Evolutionary conservation across 1,139 yeast genomes (phyloP).

Genomic region (Kluyveromyces sp.): DNA sequence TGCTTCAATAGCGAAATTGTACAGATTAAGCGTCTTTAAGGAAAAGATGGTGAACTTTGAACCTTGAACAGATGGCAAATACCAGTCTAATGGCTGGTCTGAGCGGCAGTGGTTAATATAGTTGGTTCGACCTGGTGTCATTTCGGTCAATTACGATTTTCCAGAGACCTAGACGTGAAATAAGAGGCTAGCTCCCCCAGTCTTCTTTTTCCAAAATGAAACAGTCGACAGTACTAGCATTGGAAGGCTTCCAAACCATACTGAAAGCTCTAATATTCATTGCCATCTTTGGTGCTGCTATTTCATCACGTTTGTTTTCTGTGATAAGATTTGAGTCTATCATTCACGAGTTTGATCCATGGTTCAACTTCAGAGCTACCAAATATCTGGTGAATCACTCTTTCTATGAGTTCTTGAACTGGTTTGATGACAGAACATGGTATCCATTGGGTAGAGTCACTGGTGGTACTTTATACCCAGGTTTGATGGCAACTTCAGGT

Average conservation of each 20-base stretch:
- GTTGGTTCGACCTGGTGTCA: background rate
- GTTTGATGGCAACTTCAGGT: constrained; percentile 95
- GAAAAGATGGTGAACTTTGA: background rate
- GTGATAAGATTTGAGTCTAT: constrained; percentile 88
- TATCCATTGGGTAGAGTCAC: constrained; percentile 98
- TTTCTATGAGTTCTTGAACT: constrained; percentile 84
- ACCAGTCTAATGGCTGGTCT: background rate
- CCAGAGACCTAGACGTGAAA: background rate
- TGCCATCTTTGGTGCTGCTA: constrained; percentile 81
- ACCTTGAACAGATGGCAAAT: background rate
- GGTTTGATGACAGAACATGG: constrained; percentile 99
- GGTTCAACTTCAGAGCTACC: constrained; percentile 97
- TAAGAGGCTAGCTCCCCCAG: no score
- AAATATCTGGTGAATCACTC: constrained; percentile 79
- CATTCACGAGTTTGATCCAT: constrained; percentile 97
- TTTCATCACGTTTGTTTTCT: constrained; percentile 76
- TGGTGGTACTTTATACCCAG: constrained; percentile 98
- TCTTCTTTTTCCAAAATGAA: constrained; percentile 1
- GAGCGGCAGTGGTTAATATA: background rate
- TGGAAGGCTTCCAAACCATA: constrained; percentile 30
- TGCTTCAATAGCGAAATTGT: background rate
- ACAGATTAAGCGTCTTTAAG: background rate
- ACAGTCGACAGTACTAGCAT: constrained; percentile 9
- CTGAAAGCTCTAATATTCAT: constrained; percentile 60
- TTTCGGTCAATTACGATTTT: background rate